Percentiles rank a stretch among this genome's conserved stretches.
These are phyloP conservation scores for Umbellularia californica DNA, from an alignment of 164 flowering plant genomes.

Conservation along the genomic window DNA sequence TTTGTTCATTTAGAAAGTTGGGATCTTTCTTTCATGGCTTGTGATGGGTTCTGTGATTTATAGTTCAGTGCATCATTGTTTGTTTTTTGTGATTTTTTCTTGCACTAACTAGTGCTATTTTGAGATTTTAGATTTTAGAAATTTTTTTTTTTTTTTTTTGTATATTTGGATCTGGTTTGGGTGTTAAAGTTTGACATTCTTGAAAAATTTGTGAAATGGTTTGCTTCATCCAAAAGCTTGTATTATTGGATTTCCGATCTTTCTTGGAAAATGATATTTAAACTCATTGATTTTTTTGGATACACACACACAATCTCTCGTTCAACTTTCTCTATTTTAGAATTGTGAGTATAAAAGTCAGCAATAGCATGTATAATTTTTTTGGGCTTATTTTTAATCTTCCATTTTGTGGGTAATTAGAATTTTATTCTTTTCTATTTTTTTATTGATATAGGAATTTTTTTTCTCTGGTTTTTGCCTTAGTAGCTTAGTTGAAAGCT, in stretches of 20 bases:
- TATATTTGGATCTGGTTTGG: neutral
- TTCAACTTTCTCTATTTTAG: neutral
- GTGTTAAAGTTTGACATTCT: neutral
- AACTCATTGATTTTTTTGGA: neutral
- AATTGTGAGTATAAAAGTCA: neutral
- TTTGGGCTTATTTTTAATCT: neutral
- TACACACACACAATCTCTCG: neutral
- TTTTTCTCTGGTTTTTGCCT: neutral
- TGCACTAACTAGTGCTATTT: neutral
- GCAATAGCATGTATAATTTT: neutral
- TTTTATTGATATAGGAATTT: neutral
- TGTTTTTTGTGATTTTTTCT: neutral
- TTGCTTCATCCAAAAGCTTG: neutral
- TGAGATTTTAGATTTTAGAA: neutral
- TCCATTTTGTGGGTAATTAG: neutral
- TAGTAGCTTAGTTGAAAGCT: conserved; percentile 3
- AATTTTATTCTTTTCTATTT: neutral
- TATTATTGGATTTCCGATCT: neutral
- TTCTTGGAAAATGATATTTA: neutral
- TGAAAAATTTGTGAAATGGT: neutral
- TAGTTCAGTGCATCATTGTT: neutral
- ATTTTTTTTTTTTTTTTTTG: neutral
- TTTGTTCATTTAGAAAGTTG: neutral
- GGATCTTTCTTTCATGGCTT: neutral
- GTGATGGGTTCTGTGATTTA: neutral